Evolutionary conservation across 2,329 filamentous ascomycete species (phyloP), one percentile per base, ranked within the genome.

Genomic region (Verticillium nubilum): DNA sequence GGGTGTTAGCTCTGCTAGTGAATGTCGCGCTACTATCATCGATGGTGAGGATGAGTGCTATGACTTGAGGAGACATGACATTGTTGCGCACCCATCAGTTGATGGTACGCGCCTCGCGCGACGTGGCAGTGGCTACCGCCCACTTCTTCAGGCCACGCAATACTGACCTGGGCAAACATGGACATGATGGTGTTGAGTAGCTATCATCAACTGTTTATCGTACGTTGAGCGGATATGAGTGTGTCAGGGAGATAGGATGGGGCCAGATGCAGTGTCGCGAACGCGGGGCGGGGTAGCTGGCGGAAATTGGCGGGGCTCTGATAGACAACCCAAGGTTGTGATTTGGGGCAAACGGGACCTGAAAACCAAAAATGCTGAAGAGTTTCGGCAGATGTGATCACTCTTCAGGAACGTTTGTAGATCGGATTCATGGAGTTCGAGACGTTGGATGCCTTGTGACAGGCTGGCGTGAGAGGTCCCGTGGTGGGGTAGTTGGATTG

Each of bases 111-210:
- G 47, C 17, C 6, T 26, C 23, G 56, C 12, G 13, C 29, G 28
- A 19, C 23, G 54, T 35, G 27, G 28, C 35, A 17, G 35, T 25
- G 33, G 33, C 28, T 33, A 19, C n/a, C n/a, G 27, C 13, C 28
- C 15, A 15, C 10, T 19, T n/a, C 5, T 28, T 26, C 37, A n/a
- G 35, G 2, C 10, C 13, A 29, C 15, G 42, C 23, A 17, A 9
- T n/a, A 47, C 54, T 35, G 52, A 47, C 60, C 54, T 57, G 57
- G 15, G 57, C 35, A 29, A 58, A 58, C 47, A 58, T 54, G 27
- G 57, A 57, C 56, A 57, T 57, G 2, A 3, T 29, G n/a, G 27
- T 26, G 19, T 28, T 23, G 54, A 33, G 10, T 31, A 6, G 27
- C 28, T 13, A 33, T 9, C 52, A 54, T 28, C 17, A n/a, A 31